phyloP scores from a whole-genome alignment of 2,329 filamentous ascomycete genomes.

The Fusarium palustre region DNA sequence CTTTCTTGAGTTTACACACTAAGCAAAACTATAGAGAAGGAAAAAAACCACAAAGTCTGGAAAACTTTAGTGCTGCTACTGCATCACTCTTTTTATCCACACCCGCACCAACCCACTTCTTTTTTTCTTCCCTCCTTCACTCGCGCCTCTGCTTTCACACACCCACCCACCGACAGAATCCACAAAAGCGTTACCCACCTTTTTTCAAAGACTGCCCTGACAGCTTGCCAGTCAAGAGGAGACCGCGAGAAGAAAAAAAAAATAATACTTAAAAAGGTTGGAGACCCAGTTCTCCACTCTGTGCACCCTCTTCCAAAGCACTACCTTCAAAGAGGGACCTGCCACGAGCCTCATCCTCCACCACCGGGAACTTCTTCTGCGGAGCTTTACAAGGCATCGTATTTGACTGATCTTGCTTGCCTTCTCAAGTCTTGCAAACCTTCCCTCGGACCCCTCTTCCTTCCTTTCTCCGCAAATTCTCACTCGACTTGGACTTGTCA shows the following conservation, averaged over 20 bases:
- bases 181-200: constrained; percentile 47
- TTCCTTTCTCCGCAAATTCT: constrained; percentile 41
- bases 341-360: constrained; percentile 57
- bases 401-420: constrained; percentile 46
- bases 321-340: constrained; percentile 56
- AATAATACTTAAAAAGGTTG: constrained; percentile 55
- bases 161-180: constrained; percentile 39
- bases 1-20: constrained; percentile 33
- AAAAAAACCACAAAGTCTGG: constrained; percentile 8
- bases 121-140: constrained; percentile 40
- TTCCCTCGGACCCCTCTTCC: constrained; percentile 30
- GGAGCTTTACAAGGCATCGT: constrained; percentile 46
- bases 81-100: constrained; percentile 38
- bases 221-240: constrained; percentile 40
- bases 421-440: constrained; percentile 35
- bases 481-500: constrained; percentile 45
- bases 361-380: constrained; percentile 51
- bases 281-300: constrained; percentile 61
- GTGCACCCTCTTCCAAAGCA: constrained; percentile 59
- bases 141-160: constrained; percentile 41
- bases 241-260: constrained; percentile 48
- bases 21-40: constrained; percentile 24
- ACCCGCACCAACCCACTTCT: constrained; percentile 43
- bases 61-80: constrained; percentile 32
- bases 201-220: constrained; percentile 48